phyloP scores from a whole-genome alignment of 257 asterid genomes.

The Anisodus tanguticus region DNA sequence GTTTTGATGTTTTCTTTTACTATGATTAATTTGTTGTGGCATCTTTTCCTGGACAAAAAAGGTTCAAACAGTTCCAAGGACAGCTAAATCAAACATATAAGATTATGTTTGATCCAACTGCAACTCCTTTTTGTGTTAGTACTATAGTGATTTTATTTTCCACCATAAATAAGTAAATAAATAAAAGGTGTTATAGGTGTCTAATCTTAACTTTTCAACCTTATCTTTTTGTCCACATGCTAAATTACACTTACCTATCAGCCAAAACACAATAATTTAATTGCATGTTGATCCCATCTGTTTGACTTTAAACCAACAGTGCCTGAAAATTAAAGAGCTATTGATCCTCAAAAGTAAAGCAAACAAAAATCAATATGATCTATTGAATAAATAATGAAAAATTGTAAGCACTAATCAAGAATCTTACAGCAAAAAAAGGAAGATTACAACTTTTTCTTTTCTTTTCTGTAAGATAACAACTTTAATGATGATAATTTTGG shows the following conservation, averaged over 20 bases:
- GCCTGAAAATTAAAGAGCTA: conserved; percentile 28
- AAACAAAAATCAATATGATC: conserved; percentile 25
- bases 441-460: background rate
- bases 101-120: conserved; percentile 33
- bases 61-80: conserved; percentile 27
- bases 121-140: conserved; percentile 9
- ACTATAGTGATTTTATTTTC: background rate
- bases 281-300: conserved; percentile 29
- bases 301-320: conserved; percentile 47
- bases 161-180: conserved; percentile 17
- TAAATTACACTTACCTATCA: conserved; percentile 23
- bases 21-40: background rate
- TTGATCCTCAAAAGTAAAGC: conserved; percentile 41
- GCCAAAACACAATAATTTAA: conserved; percentile 35
- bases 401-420: conserved; percentile 17
- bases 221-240: conserved; percentile 30
- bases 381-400: background rate
- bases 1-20: background rate
- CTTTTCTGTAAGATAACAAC: no score
- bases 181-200: conserved; percentile 30
- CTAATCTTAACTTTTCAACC: conserved; percentile 37
- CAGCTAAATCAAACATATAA: conserved; percentile 32
- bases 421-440: conserved; percentile 18
- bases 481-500: background rate
- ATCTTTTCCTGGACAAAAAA: conserved; percentile 19